A percentile compares a stretch with the other conserved stretches of the same genome.
phyloP scores from a whole-genome alignment of 306 rosid species.

The Quercus mongolica region DNA sequence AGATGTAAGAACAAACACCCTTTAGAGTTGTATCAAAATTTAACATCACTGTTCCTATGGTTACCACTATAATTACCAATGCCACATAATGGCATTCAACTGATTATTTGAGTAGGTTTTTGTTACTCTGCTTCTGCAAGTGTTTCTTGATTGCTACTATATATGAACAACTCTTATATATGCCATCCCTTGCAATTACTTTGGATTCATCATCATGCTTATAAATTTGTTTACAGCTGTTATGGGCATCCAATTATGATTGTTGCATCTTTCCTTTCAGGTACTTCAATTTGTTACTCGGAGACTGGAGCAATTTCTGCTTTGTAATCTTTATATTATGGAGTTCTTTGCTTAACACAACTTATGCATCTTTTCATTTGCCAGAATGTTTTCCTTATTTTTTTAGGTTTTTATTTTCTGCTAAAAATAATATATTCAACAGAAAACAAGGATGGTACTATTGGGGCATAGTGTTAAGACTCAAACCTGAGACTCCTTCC shows the following conservation, averaged over 20 bases:
- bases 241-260: slow-evolving; percentile 19
- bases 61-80: not conserved
- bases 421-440: not conserved
- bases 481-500: not conserved
- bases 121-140: not conserved
- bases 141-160: not conserved
- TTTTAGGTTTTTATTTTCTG: not conserved
- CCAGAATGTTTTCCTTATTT: not conserved
- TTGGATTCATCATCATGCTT: not conserved
- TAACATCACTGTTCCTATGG: not conserved
- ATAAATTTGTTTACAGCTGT: not conserved
- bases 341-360: not conserved
- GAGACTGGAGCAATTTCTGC: slow-evolving; percentile 93
- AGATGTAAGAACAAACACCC: slow-evolving; percentile 46
- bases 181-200: not conserved
- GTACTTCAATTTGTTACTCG: slow-evolving; percentile 77
- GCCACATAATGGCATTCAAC: not conserved
- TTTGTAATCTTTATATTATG: slow-evolving; percentile 26
- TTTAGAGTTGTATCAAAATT: not conserved
- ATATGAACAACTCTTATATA: not conserved
- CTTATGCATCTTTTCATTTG: not conserved
- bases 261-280: slow-evolving; percentile 36
- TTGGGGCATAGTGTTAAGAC: not conserved
- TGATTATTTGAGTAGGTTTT: not conserved
- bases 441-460: not conserved